Conservation (phyloP, 495 filamentous ascomycete species). For the Aspergillus leporis region DNA sequence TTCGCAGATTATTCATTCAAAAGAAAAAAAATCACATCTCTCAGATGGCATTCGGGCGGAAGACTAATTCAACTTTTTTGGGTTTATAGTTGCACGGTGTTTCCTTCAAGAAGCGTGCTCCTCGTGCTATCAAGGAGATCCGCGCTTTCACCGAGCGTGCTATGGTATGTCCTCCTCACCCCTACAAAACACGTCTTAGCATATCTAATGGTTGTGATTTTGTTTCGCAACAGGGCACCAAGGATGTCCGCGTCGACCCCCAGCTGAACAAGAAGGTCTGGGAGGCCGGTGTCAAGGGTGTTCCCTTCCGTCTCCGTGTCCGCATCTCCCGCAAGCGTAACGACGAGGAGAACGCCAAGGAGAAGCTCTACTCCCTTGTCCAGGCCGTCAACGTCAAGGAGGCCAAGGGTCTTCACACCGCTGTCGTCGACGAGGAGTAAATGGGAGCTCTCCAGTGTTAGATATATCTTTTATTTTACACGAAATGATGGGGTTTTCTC, state of each 20-base stretch:
- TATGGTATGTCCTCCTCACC: constrained; percentile 96
- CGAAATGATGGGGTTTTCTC: constrained; percentile 1
- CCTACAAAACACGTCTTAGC: no score
- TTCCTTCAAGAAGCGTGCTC: constrained; percentile 99
- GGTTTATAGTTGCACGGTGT: constrained; percentile 83
- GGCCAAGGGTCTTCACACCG: constrained; percentile 92
- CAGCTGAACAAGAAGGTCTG: constrained; percentile 99
- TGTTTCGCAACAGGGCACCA: constrained; percentile 86
- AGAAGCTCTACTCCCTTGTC: constrained; percentile 98
- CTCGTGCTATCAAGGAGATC: constrained; percentile 98
- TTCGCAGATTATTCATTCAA: constrained; percentile 29
- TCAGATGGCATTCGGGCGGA: constrained; percentile 61
- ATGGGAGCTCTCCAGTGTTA: constrained; percentile 15
- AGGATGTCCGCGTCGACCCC: constrained; percentile 96
- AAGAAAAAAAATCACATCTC: constrained; percentile 20
- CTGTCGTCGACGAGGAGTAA: constrained; percentile 65
- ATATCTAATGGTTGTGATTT: background rate
- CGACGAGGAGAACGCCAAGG: constrained; percentile 98
- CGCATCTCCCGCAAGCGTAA: constrained; percentile 99
- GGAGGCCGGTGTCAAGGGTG: constrained; percentile 98
- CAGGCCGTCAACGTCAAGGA: constrained; percentile 99
- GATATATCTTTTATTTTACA: constrained; percentile 3
- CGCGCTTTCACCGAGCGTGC: constrained; percentile 84
- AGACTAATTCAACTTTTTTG: constrained; percentile 54
- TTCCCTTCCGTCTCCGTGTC: constrained; percentile 92